Evolutionary conservation across 2,329 filamentous ascomycete species (phyloP).

Genomic region (Microsporum ferrugineum): DNA sequence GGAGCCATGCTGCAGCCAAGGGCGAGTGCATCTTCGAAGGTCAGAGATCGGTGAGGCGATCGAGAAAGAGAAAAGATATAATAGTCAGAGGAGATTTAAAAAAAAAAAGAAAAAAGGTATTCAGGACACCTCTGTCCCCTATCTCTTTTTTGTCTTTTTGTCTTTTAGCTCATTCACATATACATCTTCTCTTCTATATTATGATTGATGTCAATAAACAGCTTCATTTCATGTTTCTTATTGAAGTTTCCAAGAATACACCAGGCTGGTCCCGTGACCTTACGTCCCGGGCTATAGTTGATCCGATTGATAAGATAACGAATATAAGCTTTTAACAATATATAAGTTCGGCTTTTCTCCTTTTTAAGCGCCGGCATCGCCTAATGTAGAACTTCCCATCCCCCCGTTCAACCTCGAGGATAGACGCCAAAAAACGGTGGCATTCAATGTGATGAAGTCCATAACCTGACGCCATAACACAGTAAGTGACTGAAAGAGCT

Average conservation of each 20-base stretch:
- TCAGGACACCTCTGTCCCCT: too few species aligned
- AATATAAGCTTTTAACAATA: background rate
- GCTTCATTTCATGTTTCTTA: too few species aligned
- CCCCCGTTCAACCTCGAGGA: too few species aligned
- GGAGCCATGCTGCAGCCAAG: slow-evolving; percentile 21
- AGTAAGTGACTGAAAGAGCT: too few species aligned
- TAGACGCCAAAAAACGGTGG: background rate
- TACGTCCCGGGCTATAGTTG: background rate
- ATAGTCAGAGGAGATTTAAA: too few species aligned
- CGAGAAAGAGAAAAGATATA: background rate
- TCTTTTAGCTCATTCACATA: too few species aligned
- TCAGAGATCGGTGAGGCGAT: background rate
- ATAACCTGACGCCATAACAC: too few species aligned
- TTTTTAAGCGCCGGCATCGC: background rate
- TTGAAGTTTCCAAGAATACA: too few species aligned
- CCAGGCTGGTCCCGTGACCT: background rate
- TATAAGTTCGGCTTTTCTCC: background rate
- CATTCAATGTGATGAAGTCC: background rate
- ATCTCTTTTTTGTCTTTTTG: too few species aligned
- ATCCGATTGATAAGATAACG: background rate
- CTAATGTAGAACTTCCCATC: background rate
- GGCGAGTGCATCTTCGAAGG: background rate
- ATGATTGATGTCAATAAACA: too few species aligned
- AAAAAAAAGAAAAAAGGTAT: too few species aligned
- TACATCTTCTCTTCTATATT: too few species aligned